Evolutionary conservation across 202 grass and related monocot genomes (phyloP).

Genomic region (Carex arenaria): DNA sequence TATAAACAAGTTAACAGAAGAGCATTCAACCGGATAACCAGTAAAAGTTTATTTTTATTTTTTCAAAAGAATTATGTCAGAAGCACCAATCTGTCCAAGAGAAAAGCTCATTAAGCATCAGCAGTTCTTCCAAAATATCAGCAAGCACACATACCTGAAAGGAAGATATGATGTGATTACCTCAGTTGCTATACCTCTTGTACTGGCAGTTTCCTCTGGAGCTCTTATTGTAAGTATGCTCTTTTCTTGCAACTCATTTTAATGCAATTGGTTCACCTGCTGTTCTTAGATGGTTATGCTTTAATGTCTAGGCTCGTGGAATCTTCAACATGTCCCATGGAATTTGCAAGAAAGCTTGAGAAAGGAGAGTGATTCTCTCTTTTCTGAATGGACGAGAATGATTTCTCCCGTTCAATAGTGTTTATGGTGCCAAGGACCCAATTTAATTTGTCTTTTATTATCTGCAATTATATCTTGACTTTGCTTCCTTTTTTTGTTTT

Average conservation of each 20-base stretch:
- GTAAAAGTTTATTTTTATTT: slow-evolving; percentile 3
- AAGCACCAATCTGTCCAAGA: slow-evolving; percentile 50
- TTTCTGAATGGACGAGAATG: background rate
- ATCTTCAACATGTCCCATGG: slow-evolving; percentile 77
- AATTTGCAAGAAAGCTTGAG: slow-evolving; percentile 70
- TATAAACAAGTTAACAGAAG: background rate
- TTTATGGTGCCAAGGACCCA: background rate
- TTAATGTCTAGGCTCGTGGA: slow-evolving; percentile 43
- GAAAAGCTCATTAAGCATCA: slow-evolving; percentile 62
- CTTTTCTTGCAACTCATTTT: background rate
- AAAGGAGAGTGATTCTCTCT: background rate
- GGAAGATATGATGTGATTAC: slow-evolving; percentile 57
- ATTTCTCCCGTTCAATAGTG: background rate
- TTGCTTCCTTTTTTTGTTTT: background rate
- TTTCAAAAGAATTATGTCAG: slow-evolving; percentile 44
- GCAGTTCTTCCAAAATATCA: slow-evolving; percentile 42
- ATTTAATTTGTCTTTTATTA: background rate
- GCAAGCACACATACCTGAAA: slow-evolving; percentile 70
- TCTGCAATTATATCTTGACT: background rate
- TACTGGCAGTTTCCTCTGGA: slow-evolving; percentile 46
- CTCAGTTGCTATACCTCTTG: slow-evolving; percentile 68
- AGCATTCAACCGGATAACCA: background rate
- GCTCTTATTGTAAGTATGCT: slow-evolving; percentile 56
- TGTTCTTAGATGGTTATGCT: background rate
- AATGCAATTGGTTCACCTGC: background rate